Evolutionary conservation across 306 rosid genomes (phyloP).

Genomic region (Prunus mume): DNA sequence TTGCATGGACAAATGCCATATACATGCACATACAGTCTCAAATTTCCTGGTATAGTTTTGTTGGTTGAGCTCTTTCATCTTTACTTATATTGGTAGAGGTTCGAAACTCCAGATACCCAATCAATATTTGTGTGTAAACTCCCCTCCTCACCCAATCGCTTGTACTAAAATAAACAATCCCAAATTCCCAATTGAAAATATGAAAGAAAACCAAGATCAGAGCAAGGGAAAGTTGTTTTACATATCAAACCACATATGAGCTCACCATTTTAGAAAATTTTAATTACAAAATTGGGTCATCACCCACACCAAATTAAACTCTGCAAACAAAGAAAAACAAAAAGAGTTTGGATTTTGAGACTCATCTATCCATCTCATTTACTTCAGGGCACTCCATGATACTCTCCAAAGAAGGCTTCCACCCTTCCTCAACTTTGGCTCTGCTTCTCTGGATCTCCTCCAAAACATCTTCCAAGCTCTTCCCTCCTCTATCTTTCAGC

Average conservation of each 20-base stretch:
- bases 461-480: slow-evolving; percentile 49
- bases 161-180: too few relatives aligned
- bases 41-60: too few relatives aligned
- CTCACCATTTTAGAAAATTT: not conserved
- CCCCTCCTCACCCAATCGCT: too few relatives aligned
- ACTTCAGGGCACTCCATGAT: slow-evolving; percentile 73
- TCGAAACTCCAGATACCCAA: rapidly evolving
- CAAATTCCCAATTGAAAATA: too few relatives aligned
- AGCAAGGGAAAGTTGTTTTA: not conserved
- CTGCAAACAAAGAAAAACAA: not conserved
- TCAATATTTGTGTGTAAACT: too few relatives aligned
- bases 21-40: not conserved
- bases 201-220: too few relatives aligned
- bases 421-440: slow-evolving; percentile 31
- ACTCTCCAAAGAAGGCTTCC: slow-evolving; percentile 90
- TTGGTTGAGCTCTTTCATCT: too few relatives aligned
- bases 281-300: slow-evolving; percentile 32
- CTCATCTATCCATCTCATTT: slow-evolving; percentile 32
- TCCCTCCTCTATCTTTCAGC: slow-evolving; percentile 46
- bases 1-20: not conserved
- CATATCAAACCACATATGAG: slow-evolving; percentile 10
- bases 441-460: slow-evolving; percentile 53
- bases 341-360: not conserved
- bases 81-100: too few relatives aligned
- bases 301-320: slow-evolving; percentile 21